A percentile compares a stretch with the other conserved stretches of the same genome.
phyloP scores from a whole-genome alignment of 2,329 filamentous ascomycete genomes.

The Apiospora sp. region DNA sequence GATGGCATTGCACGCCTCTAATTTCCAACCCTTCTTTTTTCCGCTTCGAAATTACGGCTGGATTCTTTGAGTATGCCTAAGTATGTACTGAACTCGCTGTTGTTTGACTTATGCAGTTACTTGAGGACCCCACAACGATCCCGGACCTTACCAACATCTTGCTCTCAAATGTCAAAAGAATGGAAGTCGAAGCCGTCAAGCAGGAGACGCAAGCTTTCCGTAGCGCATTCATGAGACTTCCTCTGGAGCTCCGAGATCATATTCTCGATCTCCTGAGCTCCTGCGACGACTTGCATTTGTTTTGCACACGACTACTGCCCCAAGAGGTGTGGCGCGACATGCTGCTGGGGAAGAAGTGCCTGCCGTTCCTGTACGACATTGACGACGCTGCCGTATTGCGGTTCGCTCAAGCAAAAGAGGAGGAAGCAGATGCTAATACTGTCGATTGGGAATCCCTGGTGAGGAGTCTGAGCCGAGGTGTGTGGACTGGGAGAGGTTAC shows the following conservation, averaged over 20 bases:
- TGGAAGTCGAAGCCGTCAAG: neutral
- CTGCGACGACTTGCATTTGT: slow-evolving; percentile 24
- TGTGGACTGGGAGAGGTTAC: neutral
- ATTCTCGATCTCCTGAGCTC: slow-evolving; percentile 23
- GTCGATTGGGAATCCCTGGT: slow-evolving; percentile 36
- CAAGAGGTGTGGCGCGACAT: slow-evolving; percentile 34
- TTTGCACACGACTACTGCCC: slow-evolving; percentile 32
- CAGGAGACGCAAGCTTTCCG: slow-evolving; percentile 25
- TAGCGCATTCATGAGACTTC: slow-evolving; percentile 28
- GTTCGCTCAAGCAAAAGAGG: slow-evolving; percentile 21
- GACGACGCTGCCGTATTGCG: slow-evolving; percentile 25
- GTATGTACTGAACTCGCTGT: neutral
- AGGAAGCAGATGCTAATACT: neutral
- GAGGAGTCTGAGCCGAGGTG: slow-evolving; percentile 32
- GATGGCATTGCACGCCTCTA: neutral
- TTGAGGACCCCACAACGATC: neutral
- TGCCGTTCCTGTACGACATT: slow-evolving; percentile 33
- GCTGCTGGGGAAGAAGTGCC: slow-evolving; percentile 28
- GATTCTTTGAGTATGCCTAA: no score
- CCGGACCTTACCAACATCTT: neutral
- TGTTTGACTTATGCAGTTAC: neutral
- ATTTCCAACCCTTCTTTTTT: neutral
- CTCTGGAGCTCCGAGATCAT: slow-evolving; percentile 29
- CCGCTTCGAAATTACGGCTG: neutral
- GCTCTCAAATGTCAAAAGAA: neutral